These are phyloP conservation scores for Saposhnikovia divaricata DNA, from an alignment of 129 eudicot species.

Conservation along the genomic window DNA sequence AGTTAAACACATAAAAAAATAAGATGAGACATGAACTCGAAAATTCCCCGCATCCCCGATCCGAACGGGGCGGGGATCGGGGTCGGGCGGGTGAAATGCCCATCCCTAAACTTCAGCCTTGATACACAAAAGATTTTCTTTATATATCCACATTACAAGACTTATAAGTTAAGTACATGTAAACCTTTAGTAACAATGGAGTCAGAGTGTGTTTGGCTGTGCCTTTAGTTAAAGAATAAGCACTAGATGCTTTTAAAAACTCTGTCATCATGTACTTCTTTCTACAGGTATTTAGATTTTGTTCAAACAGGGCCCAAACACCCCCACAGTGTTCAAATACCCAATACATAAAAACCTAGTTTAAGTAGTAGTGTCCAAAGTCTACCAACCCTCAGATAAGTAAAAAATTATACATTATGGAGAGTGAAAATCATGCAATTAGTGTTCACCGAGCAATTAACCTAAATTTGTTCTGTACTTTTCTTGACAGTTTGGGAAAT, in stretches of 20 bases:
- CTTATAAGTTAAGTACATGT: neutral
- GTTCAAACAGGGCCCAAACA: no score
- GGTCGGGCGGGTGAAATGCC: no score
- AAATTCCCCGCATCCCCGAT: no score
- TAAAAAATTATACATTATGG: neutral
- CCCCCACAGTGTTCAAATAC: neutral
- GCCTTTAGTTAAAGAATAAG: no score
- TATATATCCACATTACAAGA: neutral
- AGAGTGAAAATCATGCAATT: neutral
- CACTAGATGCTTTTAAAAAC: no score
- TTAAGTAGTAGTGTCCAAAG: neutral
- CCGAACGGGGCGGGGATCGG: no score
- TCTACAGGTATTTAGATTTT: no score
- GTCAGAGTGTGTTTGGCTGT: neutral
- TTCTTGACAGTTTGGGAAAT: neutral
- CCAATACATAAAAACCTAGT: neutral
- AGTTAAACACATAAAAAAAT: neutral
- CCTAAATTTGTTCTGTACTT: neutral
- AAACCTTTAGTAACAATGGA: neutral
- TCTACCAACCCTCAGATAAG: neutral
- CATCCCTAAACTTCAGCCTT: neutral
- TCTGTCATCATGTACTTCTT: no score
- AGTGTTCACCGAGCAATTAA: neutral
- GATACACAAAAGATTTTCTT: neutral
- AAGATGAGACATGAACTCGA: neutral